phyloP scores from a whole-genome alignment of 805 yeast genomes.

The Peterozyma xylosa region DNA sequence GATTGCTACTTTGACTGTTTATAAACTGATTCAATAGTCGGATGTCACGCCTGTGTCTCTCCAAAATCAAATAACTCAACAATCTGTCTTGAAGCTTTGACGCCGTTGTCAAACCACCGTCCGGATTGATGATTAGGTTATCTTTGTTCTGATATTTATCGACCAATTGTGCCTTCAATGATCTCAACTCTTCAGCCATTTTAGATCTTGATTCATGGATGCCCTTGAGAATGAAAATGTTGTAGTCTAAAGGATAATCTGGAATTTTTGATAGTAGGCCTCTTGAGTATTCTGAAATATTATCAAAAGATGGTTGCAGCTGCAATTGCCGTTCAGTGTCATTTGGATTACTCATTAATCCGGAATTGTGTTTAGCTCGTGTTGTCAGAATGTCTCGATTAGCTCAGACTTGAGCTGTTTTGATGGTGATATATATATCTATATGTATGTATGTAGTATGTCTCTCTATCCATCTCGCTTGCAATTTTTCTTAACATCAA shows the following conservation, averaged over 20 bases:
- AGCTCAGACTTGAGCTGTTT: too few species aligned
- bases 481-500: too few species aligned
- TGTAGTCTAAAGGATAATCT: slow-evolving; percentile 29
- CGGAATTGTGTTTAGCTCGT: too few species aligned
- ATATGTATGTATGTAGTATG: too few species aligned
- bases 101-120: slow-evolving; percentile 19
- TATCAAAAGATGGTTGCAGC: slow-evolving; percentile 7
- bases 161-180: slow-evolving; percentile 15
- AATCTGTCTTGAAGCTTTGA: slow-evolving; percentile 25
- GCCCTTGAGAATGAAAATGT: slow-evolving; percentile 26
- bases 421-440: too few species aligned
- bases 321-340: too few species aligned
- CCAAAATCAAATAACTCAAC: slow-evolving; percentile 22
- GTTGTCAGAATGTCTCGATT: too few species aligned
- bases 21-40: slow-evolving; percentile 15
- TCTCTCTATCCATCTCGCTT: too few species aligned
- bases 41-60: slow-evolving; percentile 24
- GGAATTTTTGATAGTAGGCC: slow-evolving; percentile 19
- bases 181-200: slow-evolving; percentile 13
- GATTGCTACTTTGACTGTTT: slow-evolving; percentile 7
- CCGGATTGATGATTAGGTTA: slow-evolving; percentile 1
- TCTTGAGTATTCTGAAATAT: slow-evolving; percentile 10
- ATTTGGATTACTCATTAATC: too few species aligned
- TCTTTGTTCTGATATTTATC: slow-evolving; percentile 3
- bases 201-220: slow-evolving; percentile 16